Percentiles rank a stretch among this genome's conserved stretches.
Evolutionary conservation across 768 basidiomycete species (phyloP).

Genomic region (Pleurotus ostreatus): DNA sequence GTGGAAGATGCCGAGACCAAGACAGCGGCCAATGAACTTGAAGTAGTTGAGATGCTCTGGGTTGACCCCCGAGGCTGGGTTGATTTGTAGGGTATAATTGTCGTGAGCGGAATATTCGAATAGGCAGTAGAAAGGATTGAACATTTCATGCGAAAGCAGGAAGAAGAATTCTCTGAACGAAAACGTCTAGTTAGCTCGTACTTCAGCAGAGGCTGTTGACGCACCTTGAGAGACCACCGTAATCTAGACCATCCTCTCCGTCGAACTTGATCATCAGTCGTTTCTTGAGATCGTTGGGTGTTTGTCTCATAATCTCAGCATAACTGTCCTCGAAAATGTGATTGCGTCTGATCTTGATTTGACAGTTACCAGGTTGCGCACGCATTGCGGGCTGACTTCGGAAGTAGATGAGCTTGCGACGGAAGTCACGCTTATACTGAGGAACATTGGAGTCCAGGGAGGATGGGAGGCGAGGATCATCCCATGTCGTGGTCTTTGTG

Average conservation of each 20-base stretch:
- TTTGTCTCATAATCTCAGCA: conserved; percentile 99
- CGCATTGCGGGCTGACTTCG: conserved; percentile 97
- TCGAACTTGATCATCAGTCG: conserved; percentile 99
- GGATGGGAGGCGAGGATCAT: conserved; percentile 94
- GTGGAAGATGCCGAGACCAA: conserved; percentile 98
- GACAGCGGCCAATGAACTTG: conserved; percentile 97
- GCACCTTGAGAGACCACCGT: conserved; percentile 94
- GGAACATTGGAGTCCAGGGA: conserved; percentile 95
- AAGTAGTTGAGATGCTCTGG: conserved; percentile 99
- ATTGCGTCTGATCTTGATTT: conserved; percentile 96
- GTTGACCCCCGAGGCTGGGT: conserved; percentile 96
- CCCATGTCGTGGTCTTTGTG: conserved; percentile 99
- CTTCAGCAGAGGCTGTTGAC: conserved; percentile 18
- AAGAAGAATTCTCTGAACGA: conserved; percentile 94
- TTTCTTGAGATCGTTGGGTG: conserved; percentile 97
- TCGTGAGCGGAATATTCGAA: conserved; percentile 99
- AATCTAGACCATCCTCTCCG: conserved; percentile 98
- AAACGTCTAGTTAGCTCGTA: not conserved
- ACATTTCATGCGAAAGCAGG: conserved; percentile 99
- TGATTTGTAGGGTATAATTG: conserved; percentile 99
- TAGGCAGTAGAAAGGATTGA: conserved; percentile 99
- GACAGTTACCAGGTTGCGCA: conserved; percentile 97
- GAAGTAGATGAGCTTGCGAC: conserved; percentile 99
- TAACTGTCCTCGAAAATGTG: conserved; percentile 99
- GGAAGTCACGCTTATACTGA: conserved; percentile 99